A percentile compares a stretch with the other conserved stretches of the same genome.
These are phyloP conservation scores for Phytophthora tentaculata DNA, from an alignment of 352 stramenopile genomes.

Conservation along the genomic window DNA sequence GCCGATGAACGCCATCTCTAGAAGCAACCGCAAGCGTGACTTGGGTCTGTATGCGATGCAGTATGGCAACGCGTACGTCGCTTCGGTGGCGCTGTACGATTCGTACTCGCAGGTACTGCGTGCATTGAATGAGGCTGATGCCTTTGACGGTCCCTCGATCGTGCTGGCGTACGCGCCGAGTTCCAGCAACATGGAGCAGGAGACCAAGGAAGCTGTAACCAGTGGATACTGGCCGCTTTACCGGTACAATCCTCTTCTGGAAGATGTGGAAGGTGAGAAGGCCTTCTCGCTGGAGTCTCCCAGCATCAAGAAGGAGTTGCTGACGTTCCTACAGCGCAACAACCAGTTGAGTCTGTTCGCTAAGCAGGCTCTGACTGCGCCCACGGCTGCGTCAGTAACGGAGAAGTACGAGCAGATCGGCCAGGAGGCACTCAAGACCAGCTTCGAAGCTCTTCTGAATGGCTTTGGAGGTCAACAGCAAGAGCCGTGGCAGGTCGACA, in stretches of 20 bases:
- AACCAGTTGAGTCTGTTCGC: constrained; percentile 92
- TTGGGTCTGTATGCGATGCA: constrained; percentile 94
- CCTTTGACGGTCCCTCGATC: constrained; percentile 91
- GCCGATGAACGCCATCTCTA: constrained; percentile 65
- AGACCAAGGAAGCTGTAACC: constrained; percentile 88
- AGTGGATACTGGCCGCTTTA: constrained; percentile 93
- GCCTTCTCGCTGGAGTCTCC: constrained; percentile 91
- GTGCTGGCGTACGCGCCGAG: constrained; percentile 90
- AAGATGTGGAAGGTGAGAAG: constrained; percentile 84
- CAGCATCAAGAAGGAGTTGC: constrained; percentile 91
- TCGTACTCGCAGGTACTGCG: constrained; percentile 88
- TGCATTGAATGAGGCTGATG: constrained; percentile 91
- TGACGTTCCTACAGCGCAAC: constrained; percentile 89
- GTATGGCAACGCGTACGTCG: constrained; percentile 94
- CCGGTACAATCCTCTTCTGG: constrained; percentile 88
- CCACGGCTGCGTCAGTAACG: constrained; percentile 47
- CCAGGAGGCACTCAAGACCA: constrained; percentile 83
- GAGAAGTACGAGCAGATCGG: constrained; percentile 83
- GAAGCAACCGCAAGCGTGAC: constrained; percentile 89
- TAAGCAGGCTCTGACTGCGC: constrained; percentile 65
- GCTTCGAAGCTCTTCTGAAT: constrained; percentile 79
- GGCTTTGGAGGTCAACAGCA: constrained; percentile 56
- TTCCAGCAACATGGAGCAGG: constrained; percentile 87
- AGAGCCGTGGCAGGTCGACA: constrained; percentile 71
- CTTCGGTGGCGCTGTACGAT: constrained; percentile 91